phyloP scores from a whole-genome alignment of 331 rosid genomes.

The Saraca asoca region DNA sequence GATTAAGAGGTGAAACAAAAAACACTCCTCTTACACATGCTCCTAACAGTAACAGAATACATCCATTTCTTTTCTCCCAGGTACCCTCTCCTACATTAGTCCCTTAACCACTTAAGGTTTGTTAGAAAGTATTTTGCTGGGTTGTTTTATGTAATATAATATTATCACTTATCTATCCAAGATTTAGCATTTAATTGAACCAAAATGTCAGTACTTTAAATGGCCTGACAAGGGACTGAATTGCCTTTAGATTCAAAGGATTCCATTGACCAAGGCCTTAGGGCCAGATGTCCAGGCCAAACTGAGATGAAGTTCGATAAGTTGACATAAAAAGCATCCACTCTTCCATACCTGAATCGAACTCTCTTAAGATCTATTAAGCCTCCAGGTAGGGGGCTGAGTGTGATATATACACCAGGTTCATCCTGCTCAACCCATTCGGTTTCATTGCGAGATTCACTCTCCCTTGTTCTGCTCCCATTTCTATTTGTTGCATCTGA shows the following conservation, averaged over 20 bases:
- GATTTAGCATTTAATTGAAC: constrained; percentile 2
- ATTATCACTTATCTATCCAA: constrained; percentile 12
- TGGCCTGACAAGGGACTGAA: not conserved
- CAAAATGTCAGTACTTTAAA: not conserved
- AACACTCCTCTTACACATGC: not conserved
- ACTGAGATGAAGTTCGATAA: not conserved
- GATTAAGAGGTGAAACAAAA: not conserved
- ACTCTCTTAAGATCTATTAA: constrained; percentile 90
- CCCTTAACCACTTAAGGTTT: constrained; percentile 5
- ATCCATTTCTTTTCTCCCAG: not conserved
- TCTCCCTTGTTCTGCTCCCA: constrained; percentile 77
- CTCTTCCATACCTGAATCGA: constrained; percentile 82
- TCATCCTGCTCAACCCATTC: constrained; percentile 99
- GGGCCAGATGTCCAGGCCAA: constrained; percentile 1
- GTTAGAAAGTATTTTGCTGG: not conserved
- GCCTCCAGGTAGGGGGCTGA: constrained; percentile 89
- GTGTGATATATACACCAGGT: constrained; percentile 94
- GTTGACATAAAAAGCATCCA: constrained; percentile 16
- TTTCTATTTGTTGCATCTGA: constrained; percentile 63
- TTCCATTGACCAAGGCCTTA: not conserved
- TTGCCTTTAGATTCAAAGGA: not conserved
- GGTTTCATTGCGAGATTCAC: constrained; percentile 66
- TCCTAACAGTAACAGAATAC: not conserved
- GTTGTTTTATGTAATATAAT: not conserved
- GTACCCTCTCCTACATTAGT: not conserved